phyloP scores from a whole-genome alignment of 768 basidiomycete genomes.

The Lentinula aciculospora region DNA sequence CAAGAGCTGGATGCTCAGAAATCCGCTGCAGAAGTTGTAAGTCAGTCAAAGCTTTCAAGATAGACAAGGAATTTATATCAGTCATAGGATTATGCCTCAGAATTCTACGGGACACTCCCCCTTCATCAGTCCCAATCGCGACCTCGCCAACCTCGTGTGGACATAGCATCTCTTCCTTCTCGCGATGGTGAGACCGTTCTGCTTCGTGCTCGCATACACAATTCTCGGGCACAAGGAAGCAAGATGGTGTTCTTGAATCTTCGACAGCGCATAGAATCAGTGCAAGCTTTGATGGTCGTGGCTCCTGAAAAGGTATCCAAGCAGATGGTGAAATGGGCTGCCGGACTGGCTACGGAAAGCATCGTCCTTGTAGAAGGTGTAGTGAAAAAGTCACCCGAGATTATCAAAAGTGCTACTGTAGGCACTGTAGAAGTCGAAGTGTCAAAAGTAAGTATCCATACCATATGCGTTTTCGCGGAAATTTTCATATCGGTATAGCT shows the following conservation, averaged over 20 bases:
- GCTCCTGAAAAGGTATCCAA: constrained; percentile 79
- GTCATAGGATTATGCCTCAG: constrained; percentile 64
- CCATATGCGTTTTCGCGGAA: constrained; percentile 1
- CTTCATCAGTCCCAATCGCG: constrained; percentile 89
- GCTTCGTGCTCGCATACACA: constrained; percentile 88
- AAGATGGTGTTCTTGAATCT: constrained; percentile 95
- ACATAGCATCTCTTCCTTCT: constrained; percentile 60
- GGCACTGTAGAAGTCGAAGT: constrained; percentile 86
- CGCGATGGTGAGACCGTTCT: constrained; percentile 72
- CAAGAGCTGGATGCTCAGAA: constrained; percentile 66
- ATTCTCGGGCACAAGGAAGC: constrained; percentile 85
- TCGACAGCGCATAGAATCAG: constrained; percentile 79
- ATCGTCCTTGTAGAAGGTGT: constrained; percentile 88
- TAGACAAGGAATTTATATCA: constrained; percentile 2
- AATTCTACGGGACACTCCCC: constrained; percentile 84
- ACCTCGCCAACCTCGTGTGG: constrained; percentile 48
- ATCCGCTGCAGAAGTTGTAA: constrained; percentile 59
- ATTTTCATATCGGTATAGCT: constrained; percentile 41
- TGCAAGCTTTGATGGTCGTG: constrained; percentile 79
- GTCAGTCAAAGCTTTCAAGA: constrained; percentile 11
- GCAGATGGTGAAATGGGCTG: constrained; percentile 96
- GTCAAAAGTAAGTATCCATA: constrained; percentile 47
- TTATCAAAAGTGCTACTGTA: constrained; percentile 89
- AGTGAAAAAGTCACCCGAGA: constrained; percentile 72
- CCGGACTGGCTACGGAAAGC: constrained; percentile 72